Evolutionary conservation across 2,329 filamentous ascomycete species (phyloP).

Genomic region (Nemania sp.): DNA sequence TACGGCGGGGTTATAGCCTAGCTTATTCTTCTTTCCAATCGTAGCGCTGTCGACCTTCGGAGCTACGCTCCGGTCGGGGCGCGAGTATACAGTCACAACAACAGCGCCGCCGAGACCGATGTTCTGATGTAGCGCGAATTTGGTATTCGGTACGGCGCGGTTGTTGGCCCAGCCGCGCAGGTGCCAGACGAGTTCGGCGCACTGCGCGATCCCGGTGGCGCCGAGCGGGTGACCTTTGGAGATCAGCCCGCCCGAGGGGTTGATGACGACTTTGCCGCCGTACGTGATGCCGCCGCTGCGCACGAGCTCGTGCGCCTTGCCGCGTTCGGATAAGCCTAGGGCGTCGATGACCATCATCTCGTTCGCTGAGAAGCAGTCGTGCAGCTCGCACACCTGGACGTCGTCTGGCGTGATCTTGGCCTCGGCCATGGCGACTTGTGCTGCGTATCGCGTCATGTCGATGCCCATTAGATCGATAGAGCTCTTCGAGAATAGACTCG

Average conservation of each 20-base stretch:
- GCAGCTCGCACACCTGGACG: slow-evolving; percentile 84
- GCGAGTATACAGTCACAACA: slow-evolving; percentile 86
- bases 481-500: slow-evolving; percentile 75
- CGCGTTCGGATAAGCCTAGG: slow-evolving; percentile 74
- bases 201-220: slow-evolving; percentile 93
- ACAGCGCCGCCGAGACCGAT: slow-evolving; percentile 88
- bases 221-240: slow-evolving; percentile 95
- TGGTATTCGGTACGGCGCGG: slow-evolving; percentile 69
- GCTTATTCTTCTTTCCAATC: slow-evolving; percentile 66
- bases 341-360: slow-evolving; percentile 91
- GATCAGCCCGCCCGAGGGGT: slow-evolving; percentile 92
- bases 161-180: slow-evolving; percentile 96
- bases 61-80: slow-evolving; percentile 73
- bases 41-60: slow-evolving; percentile 61
- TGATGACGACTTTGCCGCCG: slow-evolving; percentile 80
- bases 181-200: slow-evolving; percentile 94
- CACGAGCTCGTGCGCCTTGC: slow-evolving; percentile 91
- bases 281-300: slow-evolving; percentile 88
- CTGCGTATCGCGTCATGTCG: slow-evolving; percentile 78
- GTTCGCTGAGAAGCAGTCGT: slow-evolving; percentile 96
- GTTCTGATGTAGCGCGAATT: slow-evolving; percentile 85
- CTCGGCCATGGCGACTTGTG: slow-evolving; percentile 70
- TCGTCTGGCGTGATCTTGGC: slow-evolving; percentile 70
- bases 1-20: slow-evolving; percentile 92
- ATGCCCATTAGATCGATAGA: slow-evolving; percentile 89